These are phyloP conservation scores for Fragaria vesca DNA, from an alignment of 306 rosid genomes.

Conservation along the genomic window DNA sequence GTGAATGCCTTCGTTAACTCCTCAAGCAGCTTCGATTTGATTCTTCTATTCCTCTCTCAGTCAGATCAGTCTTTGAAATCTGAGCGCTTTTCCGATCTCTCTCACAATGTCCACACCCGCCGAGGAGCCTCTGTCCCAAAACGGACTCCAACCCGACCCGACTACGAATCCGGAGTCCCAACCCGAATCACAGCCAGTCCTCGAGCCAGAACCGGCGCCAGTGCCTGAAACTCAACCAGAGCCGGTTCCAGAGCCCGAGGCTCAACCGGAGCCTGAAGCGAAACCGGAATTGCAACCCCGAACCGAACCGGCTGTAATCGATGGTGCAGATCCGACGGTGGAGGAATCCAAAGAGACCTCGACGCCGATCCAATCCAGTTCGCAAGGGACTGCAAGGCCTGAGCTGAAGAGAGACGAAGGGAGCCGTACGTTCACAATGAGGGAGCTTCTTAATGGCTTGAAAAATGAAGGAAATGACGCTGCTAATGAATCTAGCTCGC, in stretches of 20 bases:
- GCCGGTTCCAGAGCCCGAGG: conserved; percentile 10
- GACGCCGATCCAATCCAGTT: conserved; percentile 36
- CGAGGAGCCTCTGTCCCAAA: conserved; percentile 35
- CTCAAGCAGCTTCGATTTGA: not conserved
- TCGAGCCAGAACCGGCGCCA: not conserved
- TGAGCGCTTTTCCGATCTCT: conserved; percentile 13
- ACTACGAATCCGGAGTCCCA: not conserved
- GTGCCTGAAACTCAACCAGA: not conserved
- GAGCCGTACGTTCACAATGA: conserved; percentile 92
- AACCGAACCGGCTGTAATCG: conserved; percentile 17
- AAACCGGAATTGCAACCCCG: conserved; percentile 2
- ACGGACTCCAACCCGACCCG: conserved; percentile 19
- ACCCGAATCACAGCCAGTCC: conserved; percentile 5
- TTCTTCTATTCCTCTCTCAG: not conserved
- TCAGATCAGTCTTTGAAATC: not conserved
- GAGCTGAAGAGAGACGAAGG: conserved; percentile 81
- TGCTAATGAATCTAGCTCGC: conserved; percentile 47
- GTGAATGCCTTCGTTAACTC: not conserved
- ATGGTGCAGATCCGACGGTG: conserved; percentile 34
- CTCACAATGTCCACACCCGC: conserved; percentile 36
- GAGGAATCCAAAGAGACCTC: conserved; percentile 17
- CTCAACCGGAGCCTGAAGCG: not conserved
- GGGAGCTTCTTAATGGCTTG: conserved; percentile 81
- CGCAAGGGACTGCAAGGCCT: conserved; percentile 28
- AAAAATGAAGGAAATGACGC: conserved; percentile 43